Evolutionary conservation across 1,284 basidiomycete species (phyloP), one percentile per base, ranked within the genome.

Genomic region (Ustanciosporium gigantosporum): DNA sequence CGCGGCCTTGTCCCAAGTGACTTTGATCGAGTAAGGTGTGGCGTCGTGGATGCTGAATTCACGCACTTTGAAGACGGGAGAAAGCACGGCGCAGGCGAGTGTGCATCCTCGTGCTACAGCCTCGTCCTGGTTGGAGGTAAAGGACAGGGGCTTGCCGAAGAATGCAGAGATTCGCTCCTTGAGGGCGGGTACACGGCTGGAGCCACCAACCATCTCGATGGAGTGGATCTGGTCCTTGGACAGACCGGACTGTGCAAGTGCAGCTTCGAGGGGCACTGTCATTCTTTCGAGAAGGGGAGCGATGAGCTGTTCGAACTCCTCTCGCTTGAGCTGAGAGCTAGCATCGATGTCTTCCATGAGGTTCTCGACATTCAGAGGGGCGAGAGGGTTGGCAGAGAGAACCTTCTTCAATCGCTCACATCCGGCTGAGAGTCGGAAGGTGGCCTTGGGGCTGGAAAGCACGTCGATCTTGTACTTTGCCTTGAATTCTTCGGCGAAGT

Each of bases 341-440:
- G 70, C 74, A 50, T 77, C 74, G 34, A 77, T 72, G 62, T 77
- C 74, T 43, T 73, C 71, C 73, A 77, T 77, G 35, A 77, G 41
- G 49, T 67, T 71, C 62, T 77, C 74, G 50, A 77, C 74, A 50
- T 77, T 77, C 45, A 77, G 62, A 19, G 74, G 74, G 27, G 74
- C 74, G 31, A 77, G 41, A 6, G 70, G 55, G 68, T 77, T 77
- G 55, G 74, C 74, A 17, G 74, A 77, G 9, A 77, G 70, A n/a
- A 77, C 74, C 68, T 77, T 77, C 51, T 77, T 77, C 46, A 77
- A 57, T 31, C 73, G 69, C 64, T 77, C 74, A 53, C 74, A 77
- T 32, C 73, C 74, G 37, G 74, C 66, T 16, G 64, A 57, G 25
- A 77, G 64, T 46, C 74, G 73, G 74, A 76, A 76, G 58, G 67